Evolutionary conservation across 2,329 filamentous ascomycete genomes (phyloP).

Genomic region (Aspergillus melleus): DNA sequence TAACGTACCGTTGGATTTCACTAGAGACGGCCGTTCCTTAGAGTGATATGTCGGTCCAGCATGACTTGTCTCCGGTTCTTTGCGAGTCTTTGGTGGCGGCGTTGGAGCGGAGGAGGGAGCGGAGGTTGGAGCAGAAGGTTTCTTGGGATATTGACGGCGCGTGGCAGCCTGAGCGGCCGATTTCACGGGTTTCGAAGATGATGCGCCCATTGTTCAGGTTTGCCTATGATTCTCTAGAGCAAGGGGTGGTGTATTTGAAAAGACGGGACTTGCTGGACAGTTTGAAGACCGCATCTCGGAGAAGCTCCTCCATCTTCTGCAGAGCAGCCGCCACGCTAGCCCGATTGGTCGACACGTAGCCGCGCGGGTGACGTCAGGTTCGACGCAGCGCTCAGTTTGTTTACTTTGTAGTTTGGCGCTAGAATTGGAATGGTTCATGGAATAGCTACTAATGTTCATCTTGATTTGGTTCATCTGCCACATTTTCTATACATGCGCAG

Average conservation of each 20-base stretch:
- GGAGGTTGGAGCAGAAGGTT: constrained; percentile 40
- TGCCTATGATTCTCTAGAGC: background rate
- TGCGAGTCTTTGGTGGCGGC: constrained; percentile 7
- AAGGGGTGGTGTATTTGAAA: background rate
- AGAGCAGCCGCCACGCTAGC: constrained; percentile 15
- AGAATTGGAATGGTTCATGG: background rate
- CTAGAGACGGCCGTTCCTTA: constrained; percentile 32
- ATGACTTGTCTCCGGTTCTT: constrained; percentile 7
- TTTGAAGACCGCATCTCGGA: constrained; percentile 1
- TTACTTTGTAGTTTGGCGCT: background rate
- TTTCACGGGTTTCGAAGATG: constrained; percentile 57
- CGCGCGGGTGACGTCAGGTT: constrained; percentile 22
- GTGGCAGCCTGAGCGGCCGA: constrained; percentile 50
- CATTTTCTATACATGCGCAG: constrained; percentile 1
- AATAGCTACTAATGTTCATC: background rate
- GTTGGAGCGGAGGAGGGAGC: constrained; percentile 35
- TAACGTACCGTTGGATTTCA: constrained; percentile 36
- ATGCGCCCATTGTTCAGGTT: constrained; percentile 53
- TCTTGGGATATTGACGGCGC: constrained; percentile 58
- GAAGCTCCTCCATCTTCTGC: constrained; percentile 3
- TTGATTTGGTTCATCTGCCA: background rate
- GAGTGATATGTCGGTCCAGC: constrained; percentile 37
- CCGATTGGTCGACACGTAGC: constrained; percentile 12
- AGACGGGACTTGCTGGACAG: background rate
- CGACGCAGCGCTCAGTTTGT: background rate